Percentiles rank a stretch among this genome's conserved stretches.
phyloP scores from a whole-genome alignment of 2,329 filamentous ascomycete species.

The Daldinia eschscholtzii region DNA sequence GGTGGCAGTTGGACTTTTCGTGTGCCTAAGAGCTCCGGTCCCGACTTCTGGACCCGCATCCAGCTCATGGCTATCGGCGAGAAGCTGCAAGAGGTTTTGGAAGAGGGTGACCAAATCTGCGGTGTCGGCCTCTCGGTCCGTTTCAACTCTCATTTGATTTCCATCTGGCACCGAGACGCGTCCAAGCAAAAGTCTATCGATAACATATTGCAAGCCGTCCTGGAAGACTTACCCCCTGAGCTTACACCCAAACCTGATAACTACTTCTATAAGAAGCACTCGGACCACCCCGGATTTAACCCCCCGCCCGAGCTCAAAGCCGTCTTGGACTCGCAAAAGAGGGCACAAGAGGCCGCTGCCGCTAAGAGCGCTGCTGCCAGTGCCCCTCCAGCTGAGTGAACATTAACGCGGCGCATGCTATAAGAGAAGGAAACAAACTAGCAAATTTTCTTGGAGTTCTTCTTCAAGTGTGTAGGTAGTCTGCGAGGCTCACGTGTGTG shows the following conservation, averaged over 20 bases:
- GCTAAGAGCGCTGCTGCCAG: constrained; percentile 49
- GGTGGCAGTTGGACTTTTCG: constrained; percentile 95
- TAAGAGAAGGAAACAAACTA: not conserved
- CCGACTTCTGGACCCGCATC: constrained; percentile 84
- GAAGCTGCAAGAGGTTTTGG: constrained; percentile 79
- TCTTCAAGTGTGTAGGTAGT: not conserved
- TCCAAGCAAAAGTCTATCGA: constrained; percentile 84
- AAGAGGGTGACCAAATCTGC: constrained; percentile 84
- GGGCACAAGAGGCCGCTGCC: constrained; percentile 57
- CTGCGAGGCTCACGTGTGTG: constrained; percentile 12
- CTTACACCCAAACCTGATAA: constrained; percentile 77
- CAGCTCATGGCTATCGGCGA: constrained; percentile 87
- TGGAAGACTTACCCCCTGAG: constrained; percentile 79
- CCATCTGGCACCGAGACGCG: constrained; percentile 92
- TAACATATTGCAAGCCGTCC: constrained; percentile 77
- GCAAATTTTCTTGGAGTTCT: not conserved
- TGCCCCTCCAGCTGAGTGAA: constrained; percentile 41
- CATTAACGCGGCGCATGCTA: not conserved
- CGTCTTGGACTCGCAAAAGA: constrained; percentile 68
- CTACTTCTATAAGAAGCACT: constrained; percentile 91
- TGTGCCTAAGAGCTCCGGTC: constrained; percentile 79
- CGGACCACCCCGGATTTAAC: constrained; percentile 86
- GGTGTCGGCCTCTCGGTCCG: constrained; percentile 89
- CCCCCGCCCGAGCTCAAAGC: constrained; percentile 70
- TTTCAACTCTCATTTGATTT: constrained; percentile 89